phyloP scores from a whole-genome alignment of 768 basidiomycete genomes.

The Rhizopogon vulgaris region DNA sequence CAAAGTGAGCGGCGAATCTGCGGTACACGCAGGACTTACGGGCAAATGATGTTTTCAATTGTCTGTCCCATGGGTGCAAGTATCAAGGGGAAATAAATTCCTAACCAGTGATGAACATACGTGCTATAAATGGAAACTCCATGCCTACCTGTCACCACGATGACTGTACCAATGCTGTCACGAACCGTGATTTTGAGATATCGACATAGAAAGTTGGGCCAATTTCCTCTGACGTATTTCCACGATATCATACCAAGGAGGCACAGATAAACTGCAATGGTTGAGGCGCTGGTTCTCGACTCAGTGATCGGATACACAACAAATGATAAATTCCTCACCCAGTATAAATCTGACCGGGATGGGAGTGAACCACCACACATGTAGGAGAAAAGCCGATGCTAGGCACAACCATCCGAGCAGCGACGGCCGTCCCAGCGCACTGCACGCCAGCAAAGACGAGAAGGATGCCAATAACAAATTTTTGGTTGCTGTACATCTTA shows the following conservation, averaged over 20 bases:
- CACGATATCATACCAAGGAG: constrained; percentile 16
- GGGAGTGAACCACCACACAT: constrained; percentile 10
- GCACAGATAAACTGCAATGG: constrained; percentile 8
- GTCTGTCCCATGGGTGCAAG: constrained; percentile 8
- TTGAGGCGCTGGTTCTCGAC: constrained; percentile 9
- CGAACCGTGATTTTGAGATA: not conserved
- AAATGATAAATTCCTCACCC: constrained; percentile 6
- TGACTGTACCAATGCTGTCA: constrained; percentile 9
- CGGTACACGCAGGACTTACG: constrained; percentile 8
- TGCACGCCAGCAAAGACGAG: constrained; percentile 6
- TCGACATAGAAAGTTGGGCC: not conserved
- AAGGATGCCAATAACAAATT: constrained; percentile 6
- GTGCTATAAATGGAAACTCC: not conserved
- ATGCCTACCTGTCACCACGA: constrained; percentile 11
- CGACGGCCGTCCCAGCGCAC: constrained; percentile 11
- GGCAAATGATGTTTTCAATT: constrained; percentile 15
- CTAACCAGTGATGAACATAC: constrained; percentile 1
- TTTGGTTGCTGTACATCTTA: constrained; percentile 9
- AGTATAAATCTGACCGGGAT: constrained; percentile 11
- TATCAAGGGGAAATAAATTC: constrained; percentile 13
- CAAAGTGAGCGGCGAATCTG: not conserved
- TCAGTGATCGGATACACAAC: not conserved
- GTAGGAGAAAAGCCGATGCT: constrained; percentile 9
- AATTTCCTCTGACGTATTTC: constrained; percentile 5
- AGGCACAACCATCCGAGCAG: constrained; percentile 8